Percentiles rank a stretch among this genome's conserved stretches.
These are phyloP conservation scores for Aureobasidium sp. DNA, from an alignment of 2,329 filamentous ascomycete species.

Conservation along the genomic window DNA sequence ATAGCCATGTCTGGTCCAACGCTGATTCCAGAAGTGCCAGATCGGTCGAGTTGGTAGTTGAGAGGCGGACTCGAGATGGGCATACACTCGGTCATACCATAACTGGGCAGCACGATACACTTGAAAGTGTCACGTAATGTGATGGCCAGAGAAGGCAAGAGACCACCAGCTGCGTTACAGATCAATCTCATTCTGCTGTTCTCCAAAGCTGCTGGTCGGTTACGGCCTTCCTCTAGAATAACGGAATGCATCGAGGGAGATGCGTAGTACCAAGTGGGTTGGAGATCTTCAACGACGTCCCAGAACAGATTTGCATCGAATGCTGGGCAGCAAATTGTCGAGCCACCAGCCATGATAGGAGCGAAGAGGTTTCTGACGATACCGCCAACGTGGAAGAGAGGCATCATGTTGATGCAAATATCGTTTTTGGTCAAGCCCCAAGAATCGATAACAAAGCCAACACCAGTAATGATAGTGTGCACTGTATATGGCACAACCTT, in stretches of 20 bases:
- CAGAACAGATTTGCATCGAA: slow-evolving; percentile 52
- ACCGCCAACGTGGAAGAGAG: slow-evolving; percentile 49
- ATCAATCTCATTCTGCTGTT: slow-evolving; percentile 46
- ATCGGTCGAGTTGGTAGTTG: slow-evolving; percentile 45
- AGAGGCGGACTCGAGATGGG: slow-evolving; percentile 51
- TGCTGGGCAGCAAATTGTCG: slow-evolving; percentile 47
- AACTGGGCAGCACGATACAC: slow-evolving; percentile 49
- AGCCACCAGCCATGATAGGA: slow-evolving; percentile 48
- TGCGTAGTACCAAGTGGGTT: slow-evolving; percentile 53
- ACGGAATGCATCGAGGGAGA: slow-evolving; percentile 52
- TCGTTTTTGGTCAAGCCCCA: slow-evolving; percentile 45
- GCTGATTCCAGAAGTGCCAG: slow-evolving; percentile 48
- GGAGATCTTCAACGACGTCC: slow-evolving; percentile 44
- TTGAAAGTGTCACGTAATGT: slow-evolving; percentile 46
- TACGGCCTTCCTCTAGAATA: slow-evolving; percentile 42
- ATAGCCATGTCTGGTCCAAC: slow-evolving; percentile 48
- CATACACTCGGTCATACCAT: slow-evolving; percentile 57
- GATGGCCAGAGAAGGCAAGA: slow-evolving; percentile 46
- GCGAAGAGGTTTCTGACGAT: slow-evolving; percentile 50
- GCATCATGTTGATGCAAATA: slow-evolving; percentile 54
- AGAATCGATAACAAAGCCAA: slow-evolving; percentile 47
- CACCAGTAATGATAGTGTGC: slow-evolving; percentile 46
- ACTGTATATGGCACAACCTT: slow-evolving; percentile 50
- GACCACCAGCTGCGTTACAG: slow-evolving; percentile 50
- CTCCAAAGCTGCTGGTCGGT: slow-evolving; percentile 35